These are phyloP conservation scores for Oropetium thomaeum DNA, from an alignment of 176 grass and related monocot genomes.

Conservation along the genomic window DNA sequence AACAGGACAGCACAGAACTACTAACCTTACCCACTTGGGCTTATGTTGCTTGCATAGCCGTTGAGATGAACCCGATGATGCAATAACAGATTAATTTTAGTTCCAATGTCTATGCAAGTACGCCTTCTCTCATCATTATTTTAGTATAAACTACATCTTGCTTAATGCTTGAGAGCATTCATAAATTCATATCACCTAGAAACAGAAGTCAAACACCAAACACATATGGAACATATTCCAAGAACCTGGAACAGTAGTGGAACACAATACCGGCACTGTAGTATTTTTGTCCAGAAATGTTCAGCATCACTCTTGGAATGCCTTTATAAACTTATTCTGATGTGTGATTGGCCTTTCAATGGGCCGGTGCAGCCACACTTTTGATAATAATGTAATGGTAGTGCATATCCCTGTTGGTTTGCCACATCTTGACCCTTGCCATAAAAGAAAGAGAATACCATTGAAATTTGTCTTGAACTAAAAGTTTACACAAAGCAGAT, in stretches of 20 bases:
- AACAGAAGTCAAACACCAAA: constrained; percentile 10
- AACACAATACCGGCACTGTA: neutral
- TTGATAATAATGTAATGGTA: constrained; percentile 1
- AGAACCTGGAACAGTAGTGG: neutral
- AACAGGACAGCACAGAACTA: constrained; percentile 23
- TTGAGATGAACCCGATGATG: constrained; percentile 19
- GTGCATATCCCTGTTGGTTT: constrained; percentile 17
- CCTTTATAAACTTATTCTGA: neutral
- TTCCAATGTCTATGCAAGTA: constrained; percentile 21
- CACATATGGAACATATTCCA: neutral
- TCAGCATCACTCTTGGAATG: neutral
- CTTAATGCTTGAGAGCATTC: neutral
- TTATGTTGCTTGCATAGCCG: constrained; percentile 31
- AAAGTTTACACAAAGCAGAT: constrained; percentile 14
- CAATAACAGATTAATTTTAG: constrained; percentile 13
- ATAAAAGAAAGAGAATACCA: neutral
- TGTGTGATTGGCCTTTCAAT: constrained; percentile 20
- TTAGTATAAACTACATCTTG: constrained; percentile 6
- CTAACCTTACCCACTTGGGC: constrained; percentile 22
- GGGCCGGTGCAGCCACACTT: constrained; percentile 19
- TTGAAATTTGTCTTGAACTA: neutral
- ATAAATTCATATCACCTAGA: constrained; percentile 4
- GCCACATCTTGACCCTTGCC: constrained; percentile 26
- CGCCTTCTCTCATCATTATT: neutral
- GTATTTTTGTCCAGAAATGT: neutral